Evolutionary conservation across 768 basidiomycete species (phyloP).

Genomic region (Obba rivulosa): DNA sequence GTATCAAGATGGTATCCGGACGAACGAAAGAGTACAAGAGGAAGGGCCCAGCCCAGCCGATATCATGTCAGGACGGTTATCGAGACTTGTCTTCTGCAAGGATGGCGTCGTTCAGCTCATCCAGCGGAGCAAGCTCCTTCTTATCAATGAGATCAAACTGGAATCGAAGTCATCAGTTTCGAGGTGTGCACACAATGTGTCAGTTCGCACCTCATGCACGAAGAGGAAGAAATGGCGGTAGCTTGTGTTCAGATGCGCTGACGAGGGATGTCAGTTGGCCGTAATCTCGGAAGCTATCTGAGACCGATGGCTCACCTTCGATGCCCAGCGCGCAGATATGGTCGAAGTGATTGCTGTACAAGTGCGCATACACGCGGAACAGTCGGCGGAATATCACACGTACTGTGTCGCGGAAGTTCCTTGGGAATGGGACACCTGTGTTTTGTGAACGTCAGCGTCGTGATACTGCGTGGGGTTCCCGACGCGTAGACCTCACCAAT

Average conservation of each 20-base stretch:
- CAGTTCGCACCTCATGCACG: slow-evolving; percentile 73
- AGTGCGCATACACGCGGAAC: slow-evolving; percentile 96
- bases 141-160: slow-evolving; percentile 94
- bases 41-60: too few species aligned
- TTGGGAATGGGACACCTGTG: slow-evolving; percentile 84
- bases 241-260: slow-evolving; percentile 97
- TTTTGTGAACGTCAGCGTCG: too few species aligned
- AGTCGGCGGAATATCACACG: slow-evolving; percentile 88
- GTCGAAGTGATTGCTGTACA: slow-evolving; percentile 99
- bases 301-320: slow-evolving; percentile 61
- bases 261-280: not conserved
- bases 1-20: too few species aligned
- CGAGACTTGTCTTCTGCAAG: slow-evolving; percentile 47
- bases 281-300: too few species aligned
- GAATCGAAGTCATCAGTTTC: slow-evolving; percentile 7
- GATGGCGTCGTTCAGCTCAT: slow-evolving; percentile 93
- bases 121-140: slow-evolving; percentile 91
- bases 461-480: not conserved
- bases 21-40: too few species aligned
- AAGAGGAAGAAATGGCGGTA: slow-evolving; percentile 98
- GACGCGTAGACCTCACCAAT: slow-evolving; percentile 54
- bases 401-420: slow-evolving; percentile 84
- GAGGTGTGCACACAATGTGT: not conserved
- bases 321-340: slow-evolving; percentile 97
- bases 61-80: slow-evolving; percentile 7